Evolutionary conservation across 768 basidiomycete species (phyloP).

Genomic region (Trametes punicea): DNA sequence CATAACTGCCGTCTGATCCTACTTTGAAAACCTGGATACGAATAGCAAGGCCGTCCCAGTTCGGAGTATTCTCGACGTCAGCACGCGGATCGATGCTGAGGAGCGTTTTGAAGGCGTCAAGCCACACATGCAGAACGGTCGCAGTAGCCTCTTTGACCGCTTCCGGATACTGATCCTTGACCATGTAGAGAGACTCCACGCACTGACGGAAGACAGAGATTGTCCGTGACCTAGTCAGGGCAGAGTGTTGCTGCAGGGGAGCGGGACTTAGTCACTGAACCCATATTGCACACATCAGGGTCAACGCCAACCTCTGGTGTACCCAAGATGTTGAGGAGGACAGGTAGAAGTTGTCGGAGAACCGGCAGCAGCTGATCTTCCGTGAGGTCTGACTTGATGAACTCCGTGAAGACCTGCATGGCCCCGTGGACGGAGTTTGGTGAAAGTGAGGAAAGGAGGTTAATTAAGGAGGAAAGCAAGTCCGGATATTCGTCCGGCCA

Average conservation of each 20-base stretch:
- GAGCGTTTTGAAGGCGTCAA: constrained; percentile 84
- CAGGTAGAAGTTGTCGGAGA: constrained; percentile 83
- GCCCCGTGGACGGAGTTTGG: constrained; percentile 86
- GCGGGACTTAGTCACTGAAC: not conserved
- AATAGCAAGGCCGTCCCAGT: constrained; percentile 82
- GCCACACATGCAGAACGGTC: constrained; percentile 83
- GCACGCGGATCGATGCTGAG: constrained; percentile 58
- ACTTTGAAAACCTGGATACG: constrained; percentile 87
- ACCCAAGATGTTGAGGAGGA: constrained; percentile 77
- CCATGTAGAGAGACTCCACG: constrained; percentile 86
- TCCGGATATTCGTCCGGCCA: constrained; percentile 98
- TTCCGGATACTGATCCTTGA: constrained; percentile 88
- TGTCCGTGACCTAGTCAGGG: constrained; percentile 80
- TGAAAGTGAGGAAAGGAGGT: constrained; percentile 69
- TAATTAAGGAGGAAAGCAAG: constrained; percentile 72
- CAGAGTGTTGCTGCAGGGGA: constrained; percentile 48
- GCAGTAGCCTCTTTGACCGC: constrained; percentile 80
- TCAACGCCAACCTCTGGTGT: constrained; percentile 54
- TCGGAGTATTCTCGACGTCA: constrained; percentile 54
- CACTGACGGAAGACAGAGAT: constrained; percentile 90
- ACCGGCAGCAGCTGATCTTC: constrained; percentile 95
- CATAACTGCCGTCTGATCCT: constrained; percentile 9
- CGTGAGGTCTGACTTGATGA: constrained; percentile 87
- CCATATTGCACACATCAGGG: not conserved
- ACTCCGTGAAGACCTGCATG: constrained; percentile 94